A percentile compares a stretch with the other conserved stretches of the same genome.
Conservation (phyloP, 2,329 filamentous ascomycete genomes). For the Diatrype stigma region DNA sequence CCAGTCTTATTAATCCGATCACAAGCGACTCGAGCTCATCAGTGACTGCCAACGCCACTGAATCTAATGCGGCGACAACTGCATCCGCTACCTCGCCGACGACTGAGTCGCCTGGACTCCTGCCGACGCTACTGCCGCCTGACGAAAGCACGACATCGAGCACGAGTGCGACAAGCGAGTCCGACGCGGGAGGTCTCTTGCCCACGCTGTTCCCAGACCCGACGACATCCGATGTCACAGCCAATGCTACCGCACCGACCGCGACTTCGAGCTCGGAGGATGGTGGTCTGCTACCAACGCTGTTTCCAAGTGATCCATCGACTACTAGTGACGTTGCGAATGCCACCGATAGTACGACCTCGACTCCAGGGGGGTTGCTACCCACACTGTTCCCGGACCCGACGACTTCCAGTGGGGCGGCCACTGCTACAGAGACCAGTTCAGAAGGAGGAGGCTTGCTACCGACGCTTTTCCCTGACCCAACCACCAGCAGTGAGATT, state of each 20-base stretch:
- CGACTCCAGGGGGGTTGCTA: neutral
- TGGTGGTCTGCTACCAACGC: neutral
- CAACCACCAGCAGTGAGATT: neutral
- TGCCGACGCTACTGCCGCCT: neutral
- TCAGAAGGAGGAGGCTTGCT: neutral
- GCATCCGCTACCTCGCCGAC: neutral
- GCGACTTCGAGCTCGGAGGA: neutral
- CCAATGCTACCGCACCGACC: conserved; percentile 9
- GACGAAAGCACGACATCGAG: neutral
- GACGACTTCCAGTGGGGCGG: neutral
- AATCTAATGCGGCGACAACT: neutral
- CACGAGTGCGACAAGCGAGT: neutral
- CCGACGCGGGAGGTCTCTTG: neutral
- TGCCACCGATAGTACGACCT: neutral
- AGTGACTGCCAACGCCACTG: neutral
- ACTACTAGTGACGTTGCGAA: neutral
- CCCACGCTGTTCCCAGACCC: neutral
- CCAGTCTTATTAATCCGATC: neutral
- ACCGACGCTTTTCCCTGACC: neutral
- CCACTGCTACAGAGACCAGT: neutral
- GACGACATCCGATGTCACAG: conserved; percentile 1
- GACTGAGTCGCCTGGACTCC: neutral
- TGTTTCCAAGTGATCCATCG: neutral
- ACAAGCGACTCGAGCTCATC: neutral
- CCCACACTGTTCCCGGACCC: neutral